Percentiles rank a stretch among this genome's conserved stretches.
Conservation (phyloP, 106 monocot genomes). For the Acanthochlamys bracteata region DNA sequence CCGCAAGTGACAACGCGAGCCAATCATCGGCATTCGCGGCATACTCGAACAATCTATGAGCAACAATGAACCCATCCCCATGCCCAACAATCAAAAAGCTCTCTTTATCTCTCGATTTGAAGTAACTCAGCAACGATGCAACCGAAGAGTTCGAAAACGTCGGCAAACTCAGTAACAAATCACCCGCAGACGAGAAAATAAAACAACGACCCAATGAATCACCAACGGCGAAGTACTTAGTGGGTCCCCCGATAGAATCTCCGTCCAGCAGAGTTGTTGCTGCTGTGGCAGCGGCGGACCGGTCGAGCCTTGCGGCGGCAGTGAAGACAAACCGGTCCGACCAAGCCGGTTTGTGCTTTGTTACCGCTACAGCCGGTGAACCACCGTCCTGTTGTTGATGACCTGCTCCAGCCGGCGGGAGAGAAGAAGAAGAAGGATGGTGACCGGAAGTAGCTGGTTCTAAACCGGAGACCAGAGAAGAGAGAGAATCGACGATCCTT, state of each 20-base stretch:
- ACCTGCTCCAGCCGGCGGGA: background rate
- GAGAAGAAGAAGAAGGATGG: background rate
- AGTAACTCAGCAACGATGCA: constrained; percentile 54
- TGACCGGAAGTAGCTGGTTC: constrained; percentile 27
- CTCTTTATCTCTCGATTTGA: constrained; percentile 43
- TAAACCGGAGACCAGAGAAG: constrained; percentile 33
- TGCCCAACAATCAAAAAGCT: constrained; percentile 68
- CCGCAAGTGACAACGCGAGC: constrained; percentile 31
- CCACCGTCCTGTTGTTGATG: too few relatives aligned
- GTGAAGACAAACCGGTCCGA: constrained; percentile 61
- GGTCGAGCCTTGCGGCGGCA: constrained; percentile 46
- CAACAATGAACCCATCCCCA: constrained; percentile 63
- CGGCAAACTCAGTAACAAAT: constrained; percentile 42
- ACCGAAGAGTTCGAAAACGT: constrained; percentile 46
- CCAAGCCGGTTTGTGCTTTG: constrained; percentile 48
- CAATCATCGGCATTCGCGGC: constrained; percentile 47
- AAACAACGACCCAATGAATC: constrained; percentile 46
- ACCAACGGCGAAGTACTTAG: constrained; percentile 80
- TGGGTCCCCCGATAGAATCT: constrained; percentile 41
- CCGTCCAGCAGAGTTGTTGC: constrained; percentile 53
- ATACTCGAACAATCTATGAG: constrained; percentile 53
- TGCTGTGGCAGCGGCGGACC: constrained; percentile 20
- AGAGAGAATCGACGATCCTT: constrained; percentile 46
- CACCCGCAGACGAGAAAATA: constrained; percentile 68
- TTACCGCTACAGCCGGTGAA: constrained; percentile 17